Conservation (phyloP, 2,329 filamentous ascomycete genomes). For the Calonectria montana region DNA sequence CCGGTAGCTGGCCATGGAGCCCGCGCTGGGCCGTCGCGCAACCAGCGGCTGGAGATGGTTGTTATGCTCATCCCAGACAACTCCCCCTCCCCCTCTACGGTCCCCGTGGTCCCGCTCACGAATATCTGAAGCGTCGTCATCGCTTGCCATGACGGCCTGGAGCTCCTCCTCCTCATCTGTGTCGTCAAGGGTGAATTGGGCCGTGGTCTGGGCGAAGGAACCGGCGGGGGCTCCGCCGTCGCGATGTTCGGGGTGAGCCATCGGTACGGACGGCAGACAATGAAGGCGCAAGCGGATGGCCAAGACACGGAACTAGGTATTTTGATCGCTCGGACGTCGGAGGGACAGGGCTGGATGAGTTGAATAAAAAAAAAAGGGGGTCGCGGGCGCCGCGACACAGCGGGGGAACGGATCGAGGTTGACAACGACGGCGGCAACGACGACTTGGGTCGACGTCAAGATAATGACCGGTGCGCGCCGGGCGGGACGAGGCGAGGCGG, state of each 20-base stretch:
- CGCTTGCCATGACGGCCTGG: slow-evolving; percentile 45
- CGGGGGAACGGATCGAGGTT: not conserved
- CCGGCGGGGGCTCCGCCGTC: slow-evolving; percentile 36
- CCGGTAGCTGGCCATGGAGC: slow-evolving; percentile 51
- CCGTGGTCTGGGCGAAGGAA: slow-evolving; percentile 54
- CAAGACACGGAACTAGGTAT: not conserved
- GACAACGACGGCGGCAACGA: not conserved
- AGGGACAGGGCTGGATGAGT: not conserved
- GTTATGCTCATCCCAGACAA: slow-evolving; percentile 33
- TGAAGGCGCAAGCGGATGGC: not conserved
- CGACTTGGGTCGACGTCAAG: not conserved
- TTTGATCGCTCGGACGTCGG: not conserved
- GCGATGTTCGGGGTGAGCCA: slow-evolving; percentile 40
- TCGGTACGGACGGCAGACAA: slow-evolving; percentile 4
- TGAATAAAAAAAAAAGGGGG: not conserved
- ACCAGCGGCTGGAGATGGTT: slow-evolving; percentile 33
- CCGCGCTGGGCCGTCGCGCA: slow-evolving; percentile 39
- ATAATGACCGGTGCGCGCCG: slow-evolving; percentile 6
- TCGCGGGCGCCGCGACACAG: not conserved
- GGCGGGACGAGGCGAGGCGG: not conserved
- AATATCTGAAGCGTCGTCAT: slow-evolving; percentile 49
- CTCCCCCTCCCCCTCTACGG: slow-evolving; percentile 20
- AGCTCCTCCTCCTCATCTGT: slow-evolving; percentile 49
- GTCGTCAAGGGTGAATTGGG: slow-evolving; percentile 51
- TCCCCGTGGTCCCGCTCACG: slow-evolving; percentile 31